These are phyloP conservation scores for Tulasnella sp. DNA, from an alignment of 768 basidiomycete genomes.

Conservation along the genomic window DNA sequence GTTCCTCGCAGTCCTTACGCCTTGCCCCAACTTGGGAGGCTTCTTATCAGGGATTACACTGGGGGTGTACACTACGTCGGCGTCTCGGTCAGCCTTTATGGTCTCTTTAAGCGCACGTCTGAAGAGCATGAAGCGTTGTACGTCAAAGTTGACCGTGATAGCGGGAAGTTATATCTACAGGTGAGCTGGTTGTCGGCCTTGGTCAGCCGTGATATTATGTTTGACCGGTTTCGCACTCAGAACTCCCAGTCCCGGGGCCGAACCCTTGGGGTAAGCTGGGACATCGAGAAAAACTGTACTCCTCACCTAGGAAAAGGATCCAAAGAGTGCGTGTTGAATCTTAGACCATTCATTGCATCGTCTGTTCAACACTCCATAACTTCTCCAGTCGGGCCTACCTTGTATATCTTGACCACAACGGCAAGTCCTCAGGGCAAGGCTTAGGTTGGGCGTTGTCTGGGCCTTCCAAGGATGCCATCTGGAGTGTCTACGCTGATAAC, in stretches of 20 bases:
- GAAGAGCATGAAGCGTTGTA: neutral
- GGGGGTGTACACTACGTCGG: neutral
- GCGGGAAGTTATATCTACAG: neutral
- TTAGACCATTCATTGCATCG: too few species aligned
- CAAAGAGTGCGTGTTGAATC: neutral
- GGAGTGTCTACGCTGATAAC: neutral
- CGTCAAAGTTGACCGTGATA: neutral
- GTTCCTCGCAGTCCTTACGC: neutral
- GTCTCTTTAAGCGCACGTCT: neutral
- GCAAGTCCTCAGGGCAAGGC: neutral
- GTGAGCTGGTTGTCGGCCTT: neutral
- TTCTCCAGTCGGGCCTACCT: neutral
- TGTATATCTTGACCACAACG: neutral
- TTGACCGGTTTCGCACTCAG: neutral
- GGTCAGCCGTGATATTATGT: neutral
- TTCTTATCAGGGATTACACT: neutral
- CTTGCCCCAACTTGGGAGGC: neutral
- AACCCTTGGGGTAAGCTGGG: neutral
- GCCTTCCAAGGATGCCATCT: neutral
- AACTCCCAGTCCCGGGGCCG: neutral
- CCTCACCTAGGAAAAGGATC: neutral
- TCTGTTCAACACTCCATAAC: too few species aligned
- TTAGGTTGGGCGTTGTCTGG: neutral
- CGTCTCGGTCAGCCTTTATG: neutral
- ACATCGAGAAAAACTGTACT: neutral